Base-by-base conservation (phyloP, 2,329 filamentous ascomycete genomes). In the Hypoxylon sp. region DNA sequence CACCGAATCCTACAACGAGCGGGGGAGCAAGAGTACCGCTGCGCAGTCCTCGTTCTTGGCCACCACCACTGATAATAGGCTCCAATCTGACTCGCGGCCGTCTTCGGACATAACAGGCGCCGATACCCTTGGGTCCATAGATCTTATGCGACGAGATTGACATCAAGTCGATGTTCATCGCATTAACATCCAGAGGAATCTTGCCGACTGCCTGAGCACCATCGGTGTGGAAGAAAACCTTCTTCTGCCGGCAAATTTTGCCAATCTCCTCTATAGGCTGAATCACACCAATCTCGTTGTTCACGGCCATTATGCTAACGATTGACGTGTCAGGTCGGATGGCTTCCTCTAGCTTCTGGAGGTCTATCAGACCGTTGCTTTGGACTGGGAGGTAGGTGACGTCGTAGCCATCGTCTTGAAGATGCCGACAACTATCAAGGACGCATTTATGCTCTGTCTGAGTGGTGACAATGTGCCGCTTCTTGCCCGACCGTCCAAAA, bases 371-470 rank as follows among this genome's bases (percentile, higher is more conserved):
- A n/a, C 96, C 96, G 71, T 93, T 95, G 75, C 81, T 87, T 80
- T 94, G 87, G 4, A 99, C 96, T 2, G 96, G 94, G 48, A 99
- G 86, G 75, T 99, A 99, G n/a, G 96, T 99, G 71, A 99, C 87
- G 63, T 97, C 93, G 74, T 94, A 97, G 23, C 96, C 96, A 75
- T 99, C 96, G 74, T 97, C 95, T 81, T 98, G 94, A 71, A 99
- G 84, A 87, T 98, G 94, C 70, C 96, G 87, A 80, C 95, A 98
- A 82, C 94, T 97, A 81, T 99, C 96, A 55, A 99, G 85, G 14
- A 99, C 96, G 80, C 96, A 99, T 83, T 99, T 99, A 85, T 99
- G 96, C 81, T 99, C 96, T 0, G 96, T 99, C 82, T 98, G 96
- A 39, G 90, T 93, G 23, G 96, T 99, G 79, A 99, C 94, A 76